Conservation (phyloP, 345 rosid genomes). For the Jatropha curcas region DNA sequence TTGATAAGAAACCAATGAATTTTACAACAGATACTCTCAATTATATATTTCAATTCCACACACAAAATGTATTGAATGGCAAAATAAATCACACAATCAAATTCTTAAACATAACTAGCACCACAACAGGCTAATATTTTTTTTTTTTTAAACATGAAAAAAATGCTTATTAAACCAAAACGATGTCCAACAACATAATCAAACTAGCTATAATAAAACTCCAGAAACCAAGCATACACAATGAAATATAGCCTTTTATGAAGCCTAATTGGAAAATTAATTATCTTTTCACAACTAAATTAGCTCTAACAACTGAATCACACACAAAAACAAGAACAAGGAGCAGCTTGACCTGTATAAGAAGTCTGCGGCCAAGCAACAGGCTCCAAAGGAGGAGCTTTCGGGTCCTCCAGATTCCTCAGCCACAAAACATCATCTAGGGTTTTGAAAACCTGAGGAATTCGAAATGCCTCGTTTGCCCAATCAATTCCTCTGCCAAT, state of each 20-base stretch:
- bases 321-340: neutral
- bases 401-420: constrained; percentile 64
- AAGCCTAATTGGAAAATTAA: neutral
- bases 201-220: neutral
- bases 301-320: neutral
- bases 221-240: neutral
- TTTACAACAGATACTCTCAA: neutral
- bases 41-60: too few relatives aligned
- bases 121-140: too few relatives aligned
- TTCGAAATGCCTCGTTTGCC: constrained; percentile 63
- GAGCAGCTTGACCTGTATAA: constrained; percentile 57
- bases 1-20: neutral
- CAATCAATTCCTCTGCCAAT: constrained; percentile 62
- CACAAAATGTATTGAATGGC: too few relatives aligned
- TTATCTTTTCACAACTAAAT: neutral
- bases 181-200: neutral
- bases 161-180: neutral
- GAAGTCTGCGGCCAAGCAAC: constrained; percentile 66
- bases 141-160: neutral
- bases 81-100: too few relatives aligned
- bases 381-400: constrained; percentile 37
- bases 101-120: too few relatives aligned
- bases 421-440: constrained; percentile 77
- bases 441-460: constrained; percentile 58
- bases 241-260: neutral